Conservation (phyloP, 495 filamentous ascomycete species). For the Podospora fimiseda region DNA sequence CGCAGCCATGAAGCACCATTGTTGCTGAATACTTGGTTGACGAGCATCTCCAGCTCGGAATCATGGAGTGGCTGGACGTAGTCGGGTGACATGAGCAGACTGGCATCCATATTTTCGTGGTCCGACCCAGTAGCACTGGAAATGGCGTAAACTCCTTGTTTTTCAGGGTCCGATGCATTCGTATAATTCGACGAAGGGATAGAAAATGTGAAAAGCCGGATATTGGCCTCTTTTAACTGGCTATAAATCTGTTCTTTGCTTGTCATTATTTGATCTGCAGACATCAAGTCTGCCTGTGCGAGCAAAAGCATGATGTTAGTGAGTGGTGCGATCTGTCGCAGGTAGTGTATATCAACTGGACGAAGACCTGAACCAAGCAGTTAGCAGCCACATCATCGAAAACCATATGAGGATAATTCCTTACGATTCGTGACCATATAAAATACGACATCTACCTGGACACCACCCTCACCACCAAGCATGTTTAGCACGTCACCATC, state of each 20-base stretch:
- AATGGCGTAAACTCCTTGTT: conserved; percentile 61
- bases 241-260: conserved; percentile 57
- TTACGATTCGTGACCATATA: conserved; percentile 58
- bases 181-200: conserved; percentile 17
- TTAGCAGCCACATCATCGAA: too few species aligned
- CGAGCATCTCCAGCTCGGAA: conserved; percentile 68
- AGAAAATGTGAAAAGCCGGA: conserved; percentile 67
- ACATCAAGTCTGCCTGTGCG: conserved; percentile 67
- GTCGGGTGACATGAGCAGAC: conserved; percentile 86
- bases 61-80: conserved; percentile 79
- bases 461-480: conserved; percentile 77
- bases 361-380: conserved; percentile 52
- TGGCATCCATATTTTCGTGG: conserved; percentile 88
- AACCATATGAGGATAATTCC: too few species aligned
- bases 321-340: conserved; percentile 64
- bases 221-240: conserved; percentile 53
- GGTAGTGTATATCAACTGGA: conserved; percentile 66
- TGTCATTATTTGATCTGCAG: conserved; percentile 48
- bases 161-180: conserved; percentile 19
- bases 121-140: conserved; percentile 74
- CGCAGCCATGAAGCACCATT: conserved; percentile 82
- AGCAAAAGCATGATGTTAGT: conserved; percentile 87
- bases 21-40: conserved; percentile 67
- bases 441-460: conserved; percentile 83
- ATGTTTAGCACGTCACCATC: conserved; percentile 74